Evolutionary conservation across 2,329 filamentous ascomycete genomes (phyloP).

Genomic region (Colletotrichum sp.): DNA sequence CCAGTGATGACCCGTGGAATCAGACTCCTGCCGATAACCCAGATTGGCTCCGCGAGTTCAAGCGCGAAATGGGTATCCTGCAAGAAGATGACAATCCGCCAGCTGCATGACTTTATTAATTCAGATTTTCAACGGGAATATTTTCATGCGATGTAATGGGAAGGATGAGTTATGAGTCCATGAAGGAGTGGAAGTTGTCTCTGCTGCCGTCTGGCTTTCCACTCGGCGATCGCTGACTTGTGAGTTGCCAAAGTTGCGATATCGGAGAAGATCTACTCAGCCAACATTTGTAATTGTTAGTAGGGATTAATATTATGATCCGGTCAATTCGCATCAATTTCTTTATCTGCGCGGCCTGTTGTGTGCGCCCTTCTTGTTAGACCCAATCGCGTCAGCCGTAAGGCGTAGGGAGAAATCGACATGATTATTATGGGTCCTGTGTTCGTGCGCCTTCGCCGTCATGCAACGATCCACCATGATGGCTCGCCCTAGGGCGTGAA

Average conservation of each 20-base stretch:
- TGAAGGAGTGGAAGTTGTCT: not conserved
- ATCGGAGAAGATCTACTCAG: not conserved
- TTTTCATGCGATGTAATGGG: not conserved
- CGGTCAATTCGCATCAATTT: not conserved
- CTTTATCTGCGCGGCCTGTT: not conserved
- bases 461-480: not conserved
- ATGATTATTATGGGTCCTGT: not conserved
- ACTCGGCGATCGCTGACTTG: not conserved
- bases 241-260: not conserved
- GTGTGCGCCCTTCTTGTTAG: not conserved
- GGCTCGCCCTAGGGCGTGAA: constrained; percentile 1
- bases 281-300: not conserved
- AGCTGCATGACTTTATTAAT: not conserved
- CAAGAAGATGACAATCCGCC: not conserved
- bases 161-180: not conserved
- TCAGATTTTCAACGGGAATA: not conserved
- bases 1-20: constrained; percentile 41
- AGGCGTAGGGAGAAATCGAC: constrained; percentile 8
- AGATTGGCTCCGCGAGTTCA: constrained; percentile 30
- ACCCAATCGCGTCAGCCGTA: not conserved
- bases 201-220: not conserved
- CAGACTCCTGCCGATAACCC: constrained; percentile 40
- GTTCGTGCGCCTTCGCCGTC: not conserved
- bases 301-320: not conserved
- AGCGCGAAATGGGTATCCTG: constrained; percentile 1